A percentile compares a stretch with the other conserved stretches of the same genome.
Evolutionary conservation across 2,329 filamentous ascomycete species (phyloP).

Genomic region (Chrysoporthe cubensis): DNA sequence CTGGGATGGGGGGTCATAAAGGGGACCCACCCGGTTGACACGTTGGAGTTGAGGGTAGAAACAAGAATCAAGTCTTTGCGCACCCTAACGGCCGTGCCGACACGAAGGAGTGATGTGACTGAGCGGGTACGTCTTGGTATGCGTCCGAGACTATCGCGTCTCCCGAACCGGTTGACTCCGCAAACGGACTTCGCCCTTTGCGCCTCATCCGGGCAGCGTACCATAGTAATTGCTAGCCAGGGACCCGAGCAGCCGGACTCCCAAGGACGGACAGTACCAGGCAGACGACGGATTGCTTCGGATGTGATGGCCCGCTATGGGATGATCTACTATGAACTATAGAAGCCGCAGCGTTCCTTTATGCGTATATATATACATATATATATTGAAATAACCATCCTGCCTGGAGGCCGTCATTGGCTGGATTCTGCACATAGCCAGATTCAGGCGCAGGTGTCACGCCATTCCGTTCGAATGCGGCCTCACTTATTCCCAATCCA

Average conservation of each 20-base stretch:
- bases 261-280: background rate
- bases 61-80: background rate
- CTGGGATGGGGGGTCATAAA: slow-evolving; percentile 15
- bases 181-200: background rate
- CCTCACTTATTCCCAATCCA: too few relatives aligned
- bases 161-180: background rate
- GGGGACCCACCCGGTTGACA: slow-evolving; percentile 3
- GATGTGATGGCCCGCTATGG: too few relatives aligned
- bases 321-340: too few relatives aligned
- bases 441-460: too few relatives aligned
- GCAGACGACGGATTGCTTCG: background rate
- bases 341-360: too few relatives aligned
- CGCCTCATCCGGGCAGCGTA: too few relatives aligned
- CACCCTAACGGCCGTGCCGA: background rate
- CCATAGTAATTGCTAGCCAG: background rate
- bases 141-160: background rate
- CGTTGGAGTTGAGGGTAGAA: slow-evolving; percentile 27
- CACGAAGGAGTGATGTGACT: background rate
- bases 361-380: too few relatives aligned
- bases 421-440: too few relatives aligned
- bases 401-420: too few relatives aligned
- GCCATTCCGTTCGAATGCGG: too few relatives aligned
- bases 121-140: background rate
- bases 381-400: too few relatives aligned
- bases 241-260: background rate